These are phyloP conservation scores for Blastomyces gilchristii DNA, from an alignment of 2,329 filamentous ascomycete genomes.

Conservation along the genomic window DNA sequence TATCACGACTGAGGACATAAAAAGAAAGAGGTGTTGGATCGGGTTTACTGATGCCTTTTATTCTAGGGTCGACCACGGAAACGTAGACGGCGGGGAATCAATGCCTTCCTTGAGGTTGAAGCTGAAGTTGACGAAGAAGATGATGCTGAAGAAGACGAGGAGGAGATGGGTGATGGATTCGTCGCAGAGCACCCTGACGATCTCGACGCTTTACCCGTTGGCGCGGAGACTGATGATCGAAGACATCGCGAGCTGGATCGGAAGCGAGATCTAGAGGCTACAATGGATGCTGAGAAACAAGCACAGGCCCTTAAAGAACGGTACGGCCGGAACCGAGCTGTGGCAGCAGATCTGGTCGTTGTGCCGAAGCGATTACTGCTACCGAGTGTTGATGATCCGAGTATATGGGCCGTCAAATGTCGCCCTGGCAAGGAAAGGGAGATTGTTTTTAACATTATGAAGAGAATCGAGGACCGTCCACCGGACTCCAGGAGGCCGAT, in stretches of 20 bases:
- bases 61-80: constrained; percentile 62
- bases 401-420: constrained; percentile 88
- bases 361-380: constrained; percentile 79
- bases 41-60: constrained; percentile 10
- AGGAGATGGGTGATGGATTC: constrained; percentile 75
- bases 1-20: constrained; percentile 11
- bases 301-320: constrained; percentile 77
- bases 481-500: constrained; percentile 67
- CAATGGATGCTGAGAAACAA: constrained; percentile 87
- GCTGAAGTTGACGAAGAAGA: constrained; percentile 94
- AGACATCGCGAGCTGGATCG: constrained; percentile 90
- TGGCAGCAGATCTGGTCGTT: constrained; percentile 59
- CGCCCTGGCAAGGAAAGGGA: constrained; percentile 94
- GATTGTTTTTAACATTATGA: constrained; percentile 77
- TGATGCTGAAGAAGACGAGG: constrained; percentile 77
- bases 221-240: constrained; percentile 75
- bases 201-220: constrained; percentile 61
- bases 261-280: constrained; percentile 74
- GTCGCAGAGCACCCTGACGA: constrained; percentile 90
- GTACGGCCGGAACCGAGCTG: constrained; percentile 68
- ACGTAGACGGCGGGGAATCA: constrained; percentile 61
- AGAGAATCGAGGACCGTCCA: constrained; percentile 68
- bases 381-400: constrained; percentile 87
- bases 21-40: constrained; percentile 17
- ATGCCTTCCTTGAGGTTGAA: constrained; percentile 93